Conservation (phyloP, 2,329 filamentous ascomycete species). For the Talaromyces sp. region DNA sequence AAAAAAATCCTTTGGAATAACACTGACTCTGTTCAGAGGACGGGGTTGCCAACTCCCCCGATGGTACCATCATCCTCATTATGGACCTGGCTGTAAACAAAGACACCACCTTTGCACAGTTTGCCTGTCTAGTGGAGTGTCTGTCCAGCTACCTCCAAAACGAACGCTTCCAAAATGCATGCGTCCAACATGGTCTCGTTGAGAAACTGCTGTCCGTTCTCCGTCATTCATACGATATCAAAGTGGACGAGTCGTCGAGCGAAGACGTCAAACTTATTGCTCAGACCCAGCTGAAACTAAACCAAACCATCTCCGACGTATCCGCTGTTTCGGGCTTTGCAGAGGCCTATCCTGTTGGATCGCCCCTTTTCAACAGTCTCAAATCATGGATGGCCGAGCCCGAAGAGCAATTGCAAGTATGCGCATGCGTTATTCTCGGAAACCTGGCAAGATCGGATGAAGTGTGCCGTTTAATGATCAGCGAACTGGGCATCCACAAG, state of each 20-base stretch:
- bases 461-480: conserved; percentile 37
- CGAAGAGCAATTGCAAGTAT: conserved; percentile 42
- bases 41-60: conserved; percentile 29
- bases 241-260: conserved; percentile 19
- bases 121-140: conserved; percentile 26
- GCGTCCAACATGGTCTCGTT: conserved; percentile 28
- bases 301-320: conserved; percentile 37
- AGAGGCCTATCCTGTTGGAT: conserved; percentile 34
- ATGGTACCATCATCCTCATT: conserved; percentile 30
- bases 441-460: conserved; percentile 43
- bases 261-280: conserved; percentile 31
- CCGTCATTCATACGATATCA: conserved; percentile 23
- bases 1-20: conserved; percentile 3
- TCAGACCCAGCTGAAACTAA: conserved; percentile 34
- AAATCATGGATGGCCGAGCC: conserved; percentile 34
- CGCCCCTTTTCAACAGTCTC: conserved; percentile 30
- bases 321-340: conserved; percentile 34
- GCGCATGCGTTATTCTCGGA: conserved; percentile 44
- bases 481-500: conserved; percentile 33
- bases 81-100: conserved; percentile 27
- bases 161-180: conserved; percentile 33
- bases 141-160: conserved; percentile 32
- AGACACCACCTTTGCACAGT: conserved; percentile 24
- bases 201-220: conserved; percentile 29
- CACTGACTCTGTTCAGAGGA: conserved; percentile 20